Evolutionary conservation across 2,329 filamentous ascomycete genomes (phyloP), one percentile per base, ranked within the genome.

Genomic region (Hawksworthiomyces lignivorus): DNA sequence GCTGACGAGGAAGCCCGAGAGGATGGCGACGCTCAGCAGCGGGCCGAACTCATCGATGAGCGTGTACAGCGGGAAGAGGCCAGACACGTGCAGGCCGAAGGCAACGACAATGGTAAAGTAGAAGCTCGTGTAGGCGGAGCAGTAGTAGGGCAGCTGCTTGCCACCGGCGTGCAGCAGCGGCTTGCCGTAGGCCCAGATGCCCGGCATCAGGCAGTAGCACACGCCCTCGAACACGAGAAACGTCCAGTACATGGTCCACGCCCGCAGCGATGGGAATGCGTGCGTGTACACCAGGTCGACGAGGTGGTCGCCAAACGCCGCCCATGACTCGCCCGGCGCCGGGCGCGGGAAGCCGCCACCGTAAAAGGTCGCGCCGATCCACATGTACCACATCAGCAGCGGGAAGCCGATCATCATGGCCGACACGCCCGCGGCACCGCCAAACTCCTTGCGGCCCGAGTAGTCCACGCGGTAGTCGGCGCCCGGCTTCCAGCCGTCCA

Each of bases 341-440:
- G 79, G 84, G 32, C 68, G 65, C 14, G 92, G 92, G 39, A 94
- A 71, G 49, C 84, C 80, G 53, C 90, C 90, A 58, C 87, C 70
- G 66, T 96, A 98, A 67, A 90, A 95, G 37, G 82, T 89, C 26
- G 90, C 85, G 38, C 92, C 92, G 62, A 94, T 82, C 89, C 89
- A 97, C 89, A 98, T 95, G 68, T 96, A 97, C 75, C 87, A 96
- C 90, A 97, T 97, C 54, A 98, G 75, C 28, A 82, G 48, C n/a
- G 92, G 92, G 64, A 97, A 98, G 34, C 84, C 79, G 48, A 88
- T 73, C 87, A 97, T 97, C 77, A 96, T 88, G 52, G 76, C 69
- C 14, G 75, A 65, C 31, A 89, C 83, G 42, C 92, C 90, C n/a
- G 74, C 59, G 4, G 86, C 81, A 45, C 92, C 92, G 49, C 90